Evolutionary conservation across 2,329 filamentous ascomycete genomes (phyloP).

Genomic region (Ophiostoma montium): DNA sequence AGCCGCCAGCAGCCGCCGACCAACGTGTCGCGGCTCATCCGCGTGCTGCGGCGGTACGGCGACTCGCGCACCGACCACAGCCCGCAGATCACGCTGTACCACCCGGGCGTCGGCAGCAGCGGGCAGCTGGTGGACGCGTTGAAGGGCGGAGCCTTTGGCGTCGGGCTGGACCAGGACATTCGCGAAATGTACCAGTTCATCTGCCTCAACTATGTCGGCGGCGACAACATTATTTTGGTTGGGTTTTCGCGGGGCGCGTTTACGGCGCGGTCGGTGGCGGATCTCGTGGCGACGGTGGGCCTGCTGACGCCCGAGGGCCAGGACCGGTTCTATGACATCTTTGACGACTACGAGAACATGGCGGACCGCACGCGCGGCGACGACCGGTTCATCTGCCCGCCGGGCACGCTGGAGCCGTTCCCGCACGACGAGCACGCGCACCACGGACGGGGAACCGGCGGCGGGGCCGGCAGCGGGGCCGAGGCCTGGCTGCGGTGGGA

Average conservation of each 20-base stretch:
- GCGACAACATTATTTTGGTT: slow-evolving; percentile 23
- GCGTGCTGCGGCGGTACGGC: slow-evolving; percentile 13
- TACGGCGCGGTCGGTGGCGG: slow-evolving; percentile 25
- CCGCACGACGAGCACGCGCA: slow-evolving; percentile 13
- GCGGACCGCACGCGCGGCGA: slow-evolving; percentile 13
- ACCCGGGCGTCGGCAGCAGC: slow-evolving; percentile 20
- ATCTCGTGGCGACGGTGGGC: slow-evolving; percentile 25
- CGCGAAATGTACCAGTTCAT: slow-evolving; percentile 25
- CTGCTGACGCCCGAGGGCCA: slow-evolving; percentile 28
- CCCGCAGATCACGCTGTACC: slow-evolving; percentile 20
- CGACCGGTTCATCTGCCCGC: slow-evolving; percentile 16
- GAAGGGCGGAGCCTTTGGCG: slow-evolving; percentile 20
- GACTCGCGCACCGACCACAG: slow-evolving; percentile 3
- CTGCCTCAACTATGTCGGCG: slow-evolving; percentile 23
- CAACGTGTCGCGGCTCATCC: slow-evolving; percentile 11
- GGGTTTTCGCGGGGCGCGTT: slow-evolving; percentile 28
- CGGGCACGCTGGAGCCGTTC: slow-evolving; percentile 14
- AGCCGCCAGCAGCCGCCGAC: slow-evolving; percentile 4
- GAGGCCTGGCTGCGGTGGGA: slow-evolving; percentile 21
- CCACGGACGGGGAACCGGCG: no score
- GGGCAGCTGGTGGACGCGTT: slow-evolving; percentile 17
- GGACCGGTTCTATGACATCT: slow-evolving; percentile 28
- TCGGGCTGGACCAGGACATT: slow-evolving; percentile 22
- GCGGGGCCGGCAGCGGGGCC: no score
- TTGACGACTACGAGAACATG: slow-evolving; percentile 24